Base-by-base conservation (phyloP, 2,329 filamentous ascomycete species). In the Penicillium crustosum region DNA sequence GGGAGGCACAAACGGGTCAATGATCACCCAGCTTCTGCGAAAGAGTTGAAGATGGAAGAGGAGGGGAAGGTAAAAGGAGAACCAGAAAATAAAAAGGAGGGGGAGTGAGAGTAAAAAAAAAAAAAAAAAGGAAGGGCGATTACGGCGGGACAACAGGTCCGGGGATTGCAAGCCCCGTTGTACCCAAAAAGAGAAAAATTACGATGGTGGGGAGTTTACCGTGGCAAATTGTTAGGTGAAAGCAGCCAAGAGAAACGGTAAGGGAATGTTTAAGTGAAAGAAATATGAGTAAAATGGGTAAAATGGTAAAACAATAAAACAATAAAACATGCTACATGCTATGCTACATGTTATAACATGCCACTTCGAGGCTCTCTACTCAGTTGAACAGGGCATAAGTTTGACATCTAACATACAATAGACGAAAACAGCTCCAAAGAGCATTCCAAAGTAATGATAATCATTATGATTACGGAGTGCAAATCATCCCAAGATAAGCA, bases 401-500 rank as follows among this genome's bases (percentile, higher is more conserved):
- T 21, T 5, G 25, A 25, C 25, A 25, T 25, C 4, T 6, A 6
- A 5, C 25, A 25, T 6, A 6, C 25, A 4, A 7, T 43, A 17
- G 42, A 47, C 45, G 45, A 21, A 48, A 48, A 35, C 45, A 56
- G 35, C 53, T 50, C 6, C 13, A 7, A n/a, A n/a, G 55, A 57
- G 36, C 36, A 38, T 38, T 41, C 12, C 39, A 17, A 31, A 61
- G 62, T 62, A 65, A 66, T 60, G 58, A 65, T 64, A 64, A 60
- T 60, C 62, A 61, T 66, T 61, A 66, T 63, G 59, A 64, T 65
- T 65, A 64, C 58, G 56, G 27, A 52, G 50, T 57, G 57, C 53
- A 65, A 65, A 61, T 61, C 58, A 45, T 58, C 17, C 10, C 58
- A 58, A 72, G 71, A 74, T 73, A 73, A 74, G 71, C 63, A 45